Evolutionary conservation across 805 yeast species (phyloP).

Genomic region (Candida berthetii): DNA sequence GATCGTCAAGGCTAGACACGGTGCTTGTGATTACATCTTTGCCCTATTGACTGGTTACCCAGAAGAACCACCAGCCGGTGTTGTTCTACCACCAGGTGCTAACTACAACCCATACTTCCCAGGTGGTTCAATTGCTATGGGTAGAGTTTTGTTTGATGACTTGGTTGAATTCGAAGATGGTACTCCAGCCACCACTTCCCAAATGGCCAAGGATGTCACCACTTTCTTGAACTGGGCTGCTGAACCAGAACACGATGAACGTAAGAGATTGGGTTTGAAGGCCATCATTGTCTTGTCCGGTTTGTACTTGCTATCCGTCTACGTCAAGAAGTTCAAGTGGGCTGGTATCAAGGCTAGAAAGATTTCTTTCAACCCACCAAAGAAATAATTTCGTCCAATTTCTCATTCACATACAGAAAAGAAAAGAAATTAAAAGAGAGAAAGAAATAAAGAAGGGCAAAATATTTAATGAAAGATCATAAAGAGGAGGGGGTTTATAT

Average conservation of each 20-base stretch:
- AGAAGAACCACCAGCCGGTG: slow-evolving; percentile 98
- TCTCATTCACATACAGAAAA: not conserved
- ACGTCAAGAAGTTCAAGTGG: slow-evolving; percentile 99
- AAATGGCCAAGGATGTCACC: slow-evolving; percentile 98
- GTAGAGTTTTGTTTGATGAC: slow-evolving; percentile 94
- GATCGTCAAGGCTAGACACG: slow-evolving; percentile 98
- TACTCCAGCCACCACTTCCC: slow-evolving; percentile 96
- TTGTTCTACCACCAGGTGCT: slow-evolving; percentile 82
- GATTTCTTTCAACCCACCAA: slow-evolving; percentile 89
- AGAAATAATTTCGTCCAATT: slow-evolving; percentile 40
- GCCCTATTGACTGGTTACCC: slow-evolving; percentile 97
- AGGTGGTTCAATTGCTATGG: slow-evolving; percentile 99
- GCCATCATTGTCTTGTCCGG: slow-evolving; percentile 77
- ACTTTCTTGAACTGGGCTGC: slow-evolving; percentile 97
- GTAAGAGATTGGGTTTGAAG: slow-evolving; percentile 95
- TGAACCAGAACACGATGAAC: slow-evolving; percentile 97
- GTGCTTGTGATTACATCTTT: slow-evolving; percentile 94
- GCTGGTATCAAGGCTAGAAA: slow-evolving; percentile 92
- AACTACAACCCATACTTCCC: slow-evolving; percentile 99
- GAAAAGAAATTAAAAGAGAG: not conserved
- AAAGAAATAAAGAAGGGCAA: not conserved
- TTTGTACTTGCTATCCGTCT: slow-evolving; percentile 74
- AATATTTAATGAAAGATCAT: too few species aligned
- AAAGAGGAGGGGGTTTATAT: too few species aligned
- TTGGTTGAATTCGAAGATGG: slow-evolving; percentile 99